Percentiles rank a stretch among this genome's conserved stretches.
Evolutionary conservation across 352 stramenopile genomes (phyloP).

Genomic region (Pythium inflatum): DNA sequence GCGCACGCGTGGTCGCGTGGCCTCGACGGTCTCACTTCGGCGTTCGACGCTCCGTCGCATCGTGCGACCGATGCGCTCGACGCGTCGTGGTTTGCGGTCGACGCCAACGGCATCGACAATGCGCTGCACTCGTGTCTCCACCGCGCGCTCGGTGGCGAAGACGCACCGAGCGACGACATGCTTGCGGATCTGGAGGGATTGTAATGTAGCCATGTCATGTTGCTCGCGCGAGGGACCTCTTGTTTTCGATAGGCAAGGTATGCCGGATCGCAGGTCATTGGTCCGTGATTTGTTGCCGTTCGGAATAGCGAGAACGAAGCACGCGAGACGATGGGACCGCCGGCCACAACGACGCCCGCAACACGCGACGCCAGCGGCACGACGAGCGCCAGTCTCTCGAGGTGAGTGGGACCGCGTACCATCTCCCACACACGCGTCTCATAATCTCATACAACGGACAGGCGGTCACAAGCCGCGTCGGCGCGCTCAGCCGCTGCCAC

Average conservation of each 20-base stretch:
- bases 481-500: too few relatives aligned
- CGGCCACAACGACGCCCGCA: slow-evolving; percentile 1
- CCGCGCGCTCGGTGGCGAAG: slow-evolving; percentile 17
- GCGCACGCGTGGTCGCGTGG: background rate
- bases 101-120: background rate
- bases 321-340: slow-evolving; percentile 10
- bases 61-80: background rate
- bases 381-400: slow-evolving; percentile 1
- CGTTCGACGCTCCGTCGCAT: background rate
- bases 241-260: background rate
- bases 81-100: slow-evolving; percentile 20
- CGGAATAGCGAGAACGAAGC: slow-evolving; percentile 29
- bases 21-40: background rate
- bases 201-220: slow-evolving; percentile 22
- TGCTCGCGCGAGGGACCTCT: background rate
- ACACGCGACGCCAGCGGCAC: slow-evolving; percentile 22
- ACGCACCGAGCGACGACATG: background rate
- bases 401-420: slow-evolving; percentile 4
- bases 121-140: slow-evolving; percentile 20
- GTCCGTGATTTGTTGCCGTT: slow-evolving; percentile 31
- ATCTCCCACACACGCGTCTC: background rate
- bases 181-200: slow-evolving; percentile 19
- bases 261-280: slow-evolving; percentile 9
- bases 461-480: too few relatives aligned
- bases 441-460: too few relatives aligned